These are phyloP conservation scores for Jatropha curcas DNA, from an alignment of 345 rosid species.

Conservation along the genomic window DNA sequence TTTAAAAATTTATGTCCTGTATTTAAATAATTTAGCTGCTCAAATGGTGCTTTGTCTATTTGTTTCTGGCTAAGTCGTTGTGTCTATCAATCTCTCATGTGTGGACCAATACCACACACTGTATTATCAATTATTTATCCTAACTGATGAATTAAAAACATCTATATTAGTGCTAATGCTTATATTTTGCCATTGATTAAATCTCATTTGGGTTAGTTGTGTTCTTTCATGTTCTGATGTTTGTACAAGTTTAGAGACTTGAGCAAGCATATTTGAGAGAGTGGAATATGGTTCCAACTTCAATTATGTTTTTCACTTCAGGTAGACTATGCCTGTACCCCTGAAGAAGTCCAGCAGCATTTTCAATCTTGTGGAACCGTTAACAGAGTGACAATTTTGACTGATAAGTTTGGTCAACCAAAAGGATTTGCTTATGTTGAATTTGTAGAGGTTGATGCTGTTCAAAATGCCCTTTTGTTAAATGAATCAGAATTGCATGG, in stretches of 20 bases:
- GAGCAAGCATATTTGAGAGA: not conserved
- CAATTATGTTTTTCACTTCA: slow-evolving; percentile 35
- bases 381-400: slow-evolving; percentile 93
- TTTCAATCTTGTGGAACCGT: slow-evolving; percentile 99
- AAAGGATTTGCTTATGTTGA: slow-evolving; percentile 99
- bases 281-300: slow-evolving; percentile 4
- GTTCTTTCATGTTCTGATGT: not conserved
- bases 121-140: not conserved
- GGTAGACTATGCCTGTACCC: slow-evolving; percentile 98
- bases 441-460: slow-evolving; percentile 92
- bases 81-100: not conserved
- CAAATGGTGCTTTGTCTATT: not conserved
- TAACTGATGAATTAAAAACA: not conserved
- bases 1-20: no score
- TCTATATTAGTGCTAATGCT: not conserved
- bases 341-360: slow-evolving; percentile 99
- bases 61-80: not conserved
- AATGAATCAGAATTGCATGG: slow-evolving; percentile 98
- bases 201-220: not conserved
- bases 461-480: slow-evolving; percentile 86
- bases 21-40: not conserved
- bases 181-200: not conserved
- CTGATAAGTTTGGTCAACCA: slow-evolving; percentile 98
- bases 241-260: not conserved
- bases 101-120: not conserved